phyloP scores from a whole-genome alignment of 495 filamentous ascomycete species.

The Tuber melanosporum region DNA sequence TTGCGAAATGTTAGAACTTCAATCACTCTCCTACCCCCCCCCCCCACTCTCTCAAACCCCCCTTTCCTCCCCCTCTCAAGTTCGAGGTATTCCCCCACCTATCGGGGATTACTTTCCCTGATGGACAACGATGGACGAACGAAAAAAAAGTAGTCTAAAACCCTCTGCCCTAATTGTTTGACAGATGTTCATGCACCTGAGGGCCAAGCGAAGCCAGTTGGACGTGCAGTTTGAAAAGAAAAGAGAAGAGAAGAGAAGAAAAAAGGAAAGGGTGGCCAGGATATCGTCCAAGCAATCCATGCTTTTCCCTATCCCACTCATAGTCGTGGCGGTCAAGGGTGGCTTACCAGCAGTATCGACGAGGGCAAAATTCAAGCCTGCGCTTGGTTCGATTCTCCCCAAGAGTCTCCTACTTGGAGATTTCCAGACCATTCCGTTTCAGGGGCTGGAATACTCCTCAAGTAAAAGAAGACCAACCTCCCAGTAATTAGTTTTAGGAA shows the following conservation, averaged over 20 bases:
- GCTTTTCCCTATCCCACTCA: slow-evolving; percentile 2
- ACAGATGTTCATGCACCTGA: background rate
- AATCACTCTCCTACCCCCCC: background rate
- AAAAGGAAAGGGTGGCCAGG: background rate
- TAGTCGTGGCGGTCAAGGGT: slow-evolving; percentile 1
- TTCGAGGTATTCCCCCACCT: background rate
- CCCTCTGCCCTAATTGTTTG: slow-evolving; percentile 4
- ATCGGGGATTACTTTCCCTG: slow-evolving; percentile 5
- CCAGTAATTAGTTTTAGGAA: slow-evolving; percentile 2
- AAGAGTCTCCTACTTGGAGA: background rate
- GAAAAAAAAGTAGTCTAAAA: background rate
- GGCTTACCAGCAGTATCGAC: background rate
- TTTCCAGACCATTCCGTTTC: slow-evolving; percentile 3
- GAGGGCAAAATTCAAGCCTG: slow-evolving; percentile 1
- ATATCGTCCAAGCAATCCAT: background rate
- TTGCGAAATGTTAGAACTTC: background rate
- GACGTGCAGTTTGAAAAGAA: background rate
- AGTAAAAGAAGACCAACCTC: background rate
- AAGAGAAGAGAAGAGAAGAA: background rate
- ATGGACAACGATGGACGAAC: background rate
- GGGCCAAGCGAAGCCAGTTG: background rate
- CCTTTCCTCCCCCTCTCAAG: background rate
- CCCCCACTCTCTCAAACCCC: background rate
- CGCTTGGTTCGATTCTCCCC: slow-evolving; percentile 4
- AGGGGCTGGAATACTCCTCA: background rate